These are phyloP conservation scores for Apophysomyces variabilis DNA, from an alignment of 371 early-diverging fungal genomes.

Conservation along the genomic window DNA sequence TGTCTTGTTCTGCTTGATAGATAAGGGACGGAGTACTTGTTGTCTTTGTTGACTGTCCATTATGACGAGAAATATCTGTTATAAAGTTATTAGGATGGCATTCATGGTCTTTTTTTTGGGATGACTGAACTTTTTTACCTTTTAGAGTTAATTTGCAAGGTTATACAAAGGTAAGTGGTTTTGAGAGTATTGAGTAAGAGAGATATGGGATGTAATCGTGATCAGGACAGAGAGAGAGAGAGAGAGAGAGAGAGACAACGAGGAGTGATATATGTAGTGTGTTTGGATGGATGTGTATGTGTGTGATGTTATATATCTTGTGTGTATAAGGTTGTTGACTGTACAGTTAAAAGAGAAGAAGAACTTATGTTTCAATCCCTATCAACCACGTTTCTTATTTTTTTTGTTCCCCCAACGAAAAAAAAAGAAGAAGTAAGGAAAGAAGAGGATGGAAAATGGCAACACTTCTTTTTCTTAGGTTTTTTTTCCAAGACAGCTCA, in stretches of 20 bases:
- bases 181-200: not conserved
- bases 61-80: not conserved
- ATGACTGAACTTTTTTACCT: not conserved
- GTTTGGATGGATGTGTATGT: not conserved
- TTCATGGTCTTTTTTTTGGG: not conserved
- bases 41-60: conserved; percentile 26
- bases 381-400: conserved; percentile 12
- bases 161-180: not conserved
- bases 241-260: too few species aligned
- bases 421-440: conserved; percentile 15
- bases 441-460: conserved; percentile 17
- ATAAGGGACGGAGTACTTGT: conserved; percentile 76
- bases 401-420: conserved; percentile 30
- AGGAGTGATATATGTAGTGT: not conserved
- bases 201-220: not conserved
- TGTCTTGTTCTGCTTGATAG: conserved; percentile 78
- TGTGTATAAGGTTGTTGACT: conserved; percentile 13
- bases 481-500: conserved; percentile 13
- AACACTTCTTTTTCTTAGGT: not conserved
- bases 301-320: conserved; percentile 1
- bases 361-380: conserved; percentile 3
- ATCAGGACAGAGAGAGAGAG: too few species aligned
- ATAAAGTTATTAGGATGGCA: not conserved
- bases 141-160: not conserved
- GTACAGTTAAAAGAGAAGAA: conserved; percentile 8